Base-by-base conservation (phyloP, 306 rosid species). In the Quercus wislizeni region DNA sequence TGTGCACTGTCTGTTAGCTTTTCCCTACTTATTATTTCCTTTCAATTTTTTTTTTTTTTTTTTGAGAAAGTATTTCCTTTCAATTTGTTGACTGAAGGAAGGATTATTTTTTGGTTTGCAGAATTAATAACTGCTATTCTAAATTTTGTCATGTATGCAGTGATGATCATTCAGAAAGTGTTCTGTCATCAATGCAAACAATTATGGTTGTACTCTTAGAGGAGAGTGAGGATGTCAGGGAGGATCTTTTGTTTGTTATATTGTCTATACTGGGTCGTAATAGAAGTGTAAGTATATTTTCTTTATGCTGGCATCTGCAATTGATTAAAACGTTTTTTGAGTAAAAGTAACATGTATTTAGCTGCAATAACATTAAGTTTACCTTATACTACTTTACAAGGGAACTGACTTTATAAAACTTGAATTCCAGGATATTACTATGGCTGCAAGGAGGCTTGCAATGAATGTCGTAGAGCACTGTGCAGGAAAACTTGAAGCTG, bases 361-460 rank as follows among this genome's bases (percentile, higher is more conserved):
- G 1, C 41, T 73, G 78, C 71, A 74, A 52, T 56, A 27, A 21
- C 71, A 33, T 55, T 17, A 31, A 64, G 46, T 17, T 25, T 35
- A 18, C 49, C 19, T 30, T 52, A n/a, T 20, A 33, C 55, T 62
- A 6, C n/a, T 58, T 20, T 54, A 31, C 31, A 65, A 52, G 72
- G 70, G 76, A 72, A 43, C 54, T 75, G 74, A 73, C 58, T 55
- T 15, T 80, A 64, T 71, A 62, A 17, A 72, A 49, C 65, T 80
- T 84, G 68, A 61, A 79, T 89, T 84, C 79, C 92, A 96, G 99
- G 97, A 84, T 78, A 74, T 90, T 81, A 85, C 89, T 85, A 74
- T 75, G 89, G 97, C 98, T 84, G 94, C 97, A 62, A 96, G 96
- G 92, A 93, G 80, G 92, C 94, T 96, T 83, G 94, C 96, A n/a